These are phyloP conservation scores for Acer yangbiense DNA, from an alignment of 345 rosid genomes.

Conservation along the genomic window DNA sequence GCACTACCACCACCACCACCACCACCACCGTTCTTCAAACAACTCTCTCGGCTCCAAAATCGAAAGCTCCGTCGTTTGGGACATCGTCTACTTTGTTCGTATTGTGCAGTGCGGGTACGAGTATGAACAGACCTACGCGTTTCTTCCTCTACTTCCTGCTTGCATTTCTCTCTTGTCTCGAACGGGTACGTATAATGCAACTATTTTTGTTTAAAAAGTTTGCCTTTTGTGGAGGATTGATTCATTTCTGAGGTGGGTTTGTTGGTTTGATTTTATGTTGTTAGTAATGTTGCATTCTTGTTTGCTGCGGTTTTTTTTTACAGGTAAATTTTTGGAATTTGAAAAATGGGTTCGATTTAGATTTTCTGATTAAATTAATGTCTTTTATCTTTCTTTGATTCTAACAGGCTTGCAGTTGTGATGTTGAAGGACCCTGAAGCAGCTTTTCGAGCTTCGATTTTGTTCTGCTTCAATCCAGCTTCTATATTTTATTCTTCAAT, in stretches of 20 bases:
- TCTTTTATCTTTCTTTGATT: background rate
- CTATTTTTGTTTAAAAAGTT: background rate
- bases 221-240: no score
- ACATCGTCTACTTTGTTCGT: constrained; percentile 75
- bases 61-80: constrained; percentile 77
- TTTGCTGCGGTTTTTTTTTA: constrained; percentile 52
- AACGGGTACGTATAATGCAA: constrained; percentile 62
- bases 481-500: constrained; percentile 85
- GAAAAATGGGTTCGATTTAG: background rate
- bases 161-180: constrained; percentile 56
- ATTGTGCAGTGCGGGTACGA: constrained; percentile 90
- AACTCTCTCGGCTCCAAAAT: constrained; percentile 42
- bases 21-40: constrained; percentile 8
- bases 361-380: constrained; percentile 27
- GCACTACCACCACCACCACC: constrained; percentile 3
- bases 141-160: constrained; percentile 80
- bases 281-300: constrained; percentile 69
- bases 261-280: constrained; percentile 38
- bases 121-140: constrained; percentile 91
- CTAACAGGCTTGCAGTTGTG: constrained; percentile 70
- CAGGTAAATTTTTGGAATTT: constrained; percentile 31
- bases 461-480: constrained; percentile 93
- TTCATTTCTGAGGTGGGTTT: constrained; percentile 6
- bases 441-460: constrained; percentile 64
- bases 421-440: constrained; percentile 70